Evolutionary conservation across 495 filamentous ascomycete genomes (phyloP).

Genomic region (Bacidia gigantensis): DNA sequence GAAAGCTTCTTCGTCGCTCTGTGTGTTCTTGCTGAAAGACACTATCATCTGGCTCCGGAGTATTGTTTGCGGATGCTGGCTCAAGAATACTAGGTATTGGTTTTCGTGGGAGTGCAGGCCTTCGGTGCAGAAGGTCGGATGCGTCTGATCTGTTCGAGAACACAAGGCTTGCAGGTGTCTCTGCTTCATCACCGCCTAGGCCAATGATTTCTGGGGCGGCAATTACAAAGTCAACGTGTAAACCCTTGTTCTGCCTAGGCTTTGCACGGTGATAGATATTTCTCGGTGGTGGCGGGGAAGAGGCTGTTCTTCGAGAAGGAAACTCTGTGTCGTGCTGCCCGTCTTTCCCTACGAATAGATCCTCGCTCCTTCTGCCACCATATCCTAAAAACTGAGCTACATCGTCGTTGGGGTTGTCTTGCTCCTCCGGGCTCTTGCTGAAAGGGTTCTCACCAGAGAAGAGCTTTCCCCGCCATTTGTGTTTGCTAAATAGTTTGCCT

Average conservation of each 20-base stretch:
- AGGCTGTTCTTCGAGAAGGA: conserved; percentile 19
- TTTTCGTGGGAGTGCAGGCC: background rate
- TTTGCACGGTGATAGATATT: conserved; percentile 20
- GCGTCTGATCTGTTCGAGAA: conserved; percentile 16
- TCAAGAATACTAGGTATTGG: background rate
- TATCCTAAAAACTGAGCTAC: conserved; percentile 33
- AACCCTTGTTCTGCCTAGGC: conserved; percentile 40
- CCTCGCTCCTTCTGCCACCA: conserved; percentile 10
- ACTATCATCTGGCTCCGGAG: background rate
- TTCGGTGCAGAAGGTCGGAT: background rate
- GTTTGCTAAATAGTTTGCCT: conserved; percentile 26
- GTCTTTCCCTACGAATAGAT: background rate
- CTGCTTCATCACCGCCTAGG: conserved; percentile 73
- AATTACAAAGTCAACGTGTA: conserved; percentile 58
- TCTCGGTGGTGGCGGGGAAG: conserved; percentile 15
- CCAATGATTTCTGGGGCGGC: conserved; percentile 65
- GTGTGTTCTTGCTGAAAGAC: background rate
- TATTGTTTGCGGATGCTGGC: background rate
- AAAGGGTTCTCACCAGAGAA: conserved; percentile 29
- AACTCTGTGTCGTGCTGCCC: background rate
- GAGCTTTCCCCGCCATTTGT: conserved; percentile 36
- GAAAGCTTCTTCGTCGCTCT: background rate
- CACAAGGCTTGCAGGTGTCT: conserved; percentile 54
- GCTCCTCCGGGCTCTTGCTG: conserved; percentile 20
- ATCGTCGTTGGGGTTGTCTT: conserved; percentile 26